phyloP scores from a whole-genome alignment of 2,329 filamentous ascomycete species.

The Akanthomyces muscarius region DNA sequence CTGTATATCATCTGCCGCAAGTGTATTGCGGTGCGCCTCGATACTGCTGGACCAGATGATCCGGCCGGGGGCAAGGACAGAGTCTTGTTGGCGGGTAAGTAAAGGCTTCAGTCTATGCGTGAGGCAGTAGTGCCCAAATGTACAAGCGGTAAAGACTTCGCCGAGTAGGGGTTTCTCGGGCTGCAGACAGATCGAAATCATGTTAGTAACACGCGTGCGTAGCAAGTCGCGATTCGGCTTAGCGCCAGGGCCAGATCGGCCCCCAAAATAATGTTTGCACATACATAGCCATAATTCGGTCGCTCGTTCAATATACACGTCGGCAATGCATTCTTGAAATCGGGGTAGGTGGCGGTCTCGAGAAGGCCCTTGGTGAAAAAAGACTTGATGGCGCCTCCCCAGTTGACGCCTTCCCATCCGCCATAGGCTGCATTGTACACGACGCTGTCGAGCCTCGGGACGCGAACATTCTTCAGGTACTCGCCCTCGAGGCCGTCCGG shows the following conservation, averaged over 20 bases:
- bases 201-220: background rate
- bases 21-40: conserved; percentile 54
- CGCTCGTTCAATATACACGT: conserved; percentile 42
- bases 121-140: conserved; percentile 93
- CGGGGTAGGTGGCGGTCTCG: conserved; percentile 70
- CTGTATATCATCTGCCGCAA: conserved; percentile 72
- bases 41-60: conserved; percentile 87
- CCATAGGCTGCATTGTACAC: conserved; percentile 87
- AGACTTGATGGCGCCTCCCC: conserved; percentile 51
- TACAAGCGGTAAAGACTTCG: conserved; percentile 82
- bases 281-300: conserved; percentile 32
- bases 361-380: conserved; percentile 57
- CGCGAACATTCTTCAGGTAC: conserved; percentile 40
- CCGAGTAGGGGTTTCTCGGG: conserved; percentile 59
- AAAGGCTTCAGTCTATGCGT: conserved; percentile 75
- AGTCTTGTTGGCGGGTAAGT: conserved; percentile 47
- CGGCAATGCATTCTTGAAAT: conserved; percentile 63
- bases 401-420: conserved; percentile 78
- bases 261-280: conserved; percentile 14
- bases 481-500: conserved; percentile 36
- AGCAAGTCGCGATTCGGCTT: background rate
- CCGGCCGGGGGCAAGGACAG: conserved; percentile 50
- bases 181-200: conserved; percentile 33
- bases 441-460: conserved; percentile 72
- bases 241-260: background rate